Conservation (phyloP, 2,329 filamentous ascomycete genomes). For the Neopestalotiopsis rosae region DNA sequence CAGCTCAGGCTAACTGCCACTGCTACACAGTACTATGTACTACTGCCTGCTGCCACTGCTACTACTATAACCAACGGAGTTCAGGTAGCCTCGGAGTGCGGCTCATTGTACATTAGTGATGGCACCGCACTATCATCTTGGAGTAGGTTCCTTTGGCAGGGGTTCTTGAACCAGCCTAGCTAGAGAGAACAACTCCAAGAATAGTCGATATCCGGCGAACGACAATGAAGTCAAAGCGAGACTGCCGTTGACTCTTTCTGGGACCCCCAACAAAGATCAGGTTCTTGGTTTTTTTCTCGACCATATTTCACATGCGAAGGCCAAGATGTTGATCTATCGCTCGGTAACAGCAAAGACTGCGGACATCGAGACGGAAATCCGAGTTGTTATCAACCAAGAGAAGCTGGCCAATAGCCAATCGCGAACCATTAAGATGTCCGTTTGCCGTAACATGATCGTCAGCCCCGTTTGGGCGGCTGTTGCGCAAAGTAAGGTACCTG, state of each 20-base stretch:
- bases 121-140: neutral
- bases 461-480: neutral
- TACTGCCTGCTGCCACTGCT: neutral
- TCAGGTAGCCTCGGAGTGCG: neutral
- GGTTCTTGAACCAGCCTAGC: neutral
- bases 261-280: too few relatives aligned
- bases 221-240: neutral
- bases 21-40: neutral
- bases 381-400: neutral
- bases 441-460: neutral
- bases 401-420: neutral
- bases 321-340: too few relatives aligned
- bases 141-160: conserved; percentile 8
- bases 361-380: too few relatives aligned
- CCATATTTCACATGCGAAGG: too few relatives aligned
- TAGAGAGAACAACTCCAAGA: neutral
- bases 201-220: neutral
- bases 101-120: neutral
- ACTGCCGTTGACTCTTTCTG: too few relatives aligned
- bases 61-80: neutral
- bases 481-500: neutral
- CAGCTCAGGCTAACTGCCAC: neutral
- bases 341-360: too few relatives aligned
- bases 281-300: too few relatives aligned
- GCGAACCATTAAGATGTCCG: neutral